A percentile compares a stretch with the other conserved stretches of the same genome.
These are phyloP conservation scores for Botrytis fragariae DNA, from an alignment of 2,329 filamentous ascomycete genomes.

Conservation along the genomic window DNA sequence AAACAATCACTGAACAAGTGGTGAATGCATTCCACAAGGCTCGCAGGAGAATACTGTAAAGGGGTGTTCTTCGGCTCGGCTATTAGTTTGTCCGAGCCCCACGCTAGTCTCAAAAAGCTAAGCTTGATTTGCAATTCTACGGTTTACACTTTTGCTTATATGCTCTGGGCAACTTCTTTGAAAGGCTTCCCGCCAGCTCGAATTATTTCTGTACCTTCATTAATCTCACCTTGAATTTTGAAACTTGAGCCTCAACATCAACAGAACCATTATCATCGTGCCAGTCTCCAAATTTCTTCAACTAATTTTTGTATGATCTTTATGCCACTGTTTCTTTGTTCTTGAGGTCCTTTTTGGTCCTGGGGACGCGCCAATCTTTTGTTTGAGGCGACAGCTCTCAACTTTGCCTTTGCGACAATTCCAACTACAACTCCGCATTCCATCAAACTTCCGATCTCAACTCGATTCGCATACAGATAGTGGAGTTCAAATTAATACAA, in stretches of 20 bases:
- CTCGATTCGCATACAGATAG: slow-evolving; percentile 1
- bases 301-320: slow-evolving; percentile 19
- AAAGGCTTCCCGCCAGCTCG: background rate
- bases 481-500: slow-evolving; percentile 22
- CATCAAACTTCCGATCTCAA: background rate
- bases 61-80: background rate
- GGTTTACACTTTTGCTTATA: slow-evolving; percentile 13
- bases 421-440: slow-evolving; percentile 6
- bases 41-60: background rate
- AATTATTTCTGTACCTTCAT: slow-evolving; percentile 18
- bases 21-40: background rate
- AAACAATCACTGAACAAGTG: background rate
- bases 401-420: slow-evolving; percentile 17
- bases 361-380: slow-evolving; percentile 20
- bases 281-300: background rate
- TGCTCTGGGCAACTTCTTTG: slow-evolving; percentile 10
- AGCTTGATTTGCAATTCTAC: slow-evolving; percentile 3
- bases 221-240: slow-evolving; percentile 10
- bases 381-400: slow-evolving; percentile 20
- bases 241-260: slow-evolving; percentile 9
- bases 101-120: slow-evolving; percentile 12
- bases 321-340: slow-evolving; percentile 24
- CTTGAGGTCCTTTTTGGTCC: slow-evolving; percentile 23
- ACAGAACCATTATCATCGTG: background rate
- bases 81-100: background rate